Conservation (phyloP, 2,329 filamentous ascomycete species). For the Stagonosporopsis cucurbitacearum region DNA sequence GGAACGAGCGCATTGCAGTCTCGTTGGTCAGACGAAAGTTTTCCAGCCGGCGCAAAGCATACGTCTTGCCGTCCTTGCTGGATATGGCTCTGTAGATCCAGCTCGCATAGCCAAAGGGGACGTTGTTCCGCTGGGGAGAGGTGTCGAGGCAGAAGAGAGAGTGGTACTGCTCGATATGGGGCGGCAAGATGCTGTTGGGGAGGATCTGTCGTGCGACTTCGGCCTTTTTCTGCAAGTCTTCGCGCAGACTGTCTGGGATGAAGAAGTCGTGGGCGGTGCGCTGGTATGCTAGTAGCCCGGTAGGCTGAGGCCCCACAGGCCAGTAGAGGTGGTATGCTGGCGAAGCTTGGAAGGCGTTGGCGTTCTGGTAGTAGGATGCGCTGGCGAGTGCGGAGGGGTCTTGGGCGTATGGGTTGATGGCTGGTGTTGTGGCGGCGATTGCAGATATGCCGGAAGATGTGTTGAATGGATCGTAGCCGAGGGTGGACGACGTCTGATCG, state of each 20-base stretch:
- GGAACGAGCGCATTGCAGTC: slow-evolving; percentile 82
- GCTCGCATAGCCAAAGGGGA: slow-evolving; percentile 84
- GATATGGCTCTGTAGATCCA: slow-evolving; percentile 97
- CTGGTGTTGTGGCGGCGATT: slow-evolving; percentile 42
- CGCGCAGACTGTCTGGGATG: slow-evolving; percentile 81
- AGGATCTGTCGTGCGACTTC: slow-evolving; percentile 86
- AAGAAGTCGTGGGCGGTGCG: slow-evolving; percentile 90
- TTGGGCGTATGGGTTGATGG: slow-evolving; percentile 74
- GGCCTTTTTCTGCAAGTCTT: slow-evolving; percentile 87
- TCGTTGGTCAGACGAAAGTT: slow-evolving; percentile 89
- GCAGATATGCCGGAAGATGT: slow-evolving; percentile 43
- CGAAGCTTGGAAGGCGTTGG: slow-evolving; percentile 61
- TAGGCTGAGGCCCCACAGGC: slow-evolving; percentile 80
- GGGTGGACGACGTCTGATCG: slow-evolving; percentile 40
- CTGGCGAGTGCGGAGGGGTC: slow-evolving; percentile 68
- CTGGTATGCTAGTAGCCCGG: slow-evolving; percentile 84
- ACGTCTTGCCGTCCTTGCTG: slow-evolving; percentile 86
- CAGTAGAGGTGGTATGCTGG: slow-evolving; percentile 86
- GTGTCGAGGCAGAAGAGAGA: slow-evolving; percentile 89
- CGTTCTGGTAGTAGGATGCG: slow-evolving; percentile 69
- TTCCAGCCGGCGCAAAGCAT: slow-evolving; percentile 85
- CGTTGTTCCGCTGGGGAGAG: slow-evolving; percentile 76
- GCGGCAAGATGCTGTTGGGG: slow-evolving; percentile 78
- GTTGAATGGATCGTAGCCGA: slow-evolving; percentile 56
- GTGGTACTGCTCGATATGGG: slow-evolving; percentile 85